These are phyloP conservation scores for Macroventuria anomochaeta DNA, from an alignment of 2,329 filamentous ascomycete genomes.

Conservation along the genomic window DNA sequence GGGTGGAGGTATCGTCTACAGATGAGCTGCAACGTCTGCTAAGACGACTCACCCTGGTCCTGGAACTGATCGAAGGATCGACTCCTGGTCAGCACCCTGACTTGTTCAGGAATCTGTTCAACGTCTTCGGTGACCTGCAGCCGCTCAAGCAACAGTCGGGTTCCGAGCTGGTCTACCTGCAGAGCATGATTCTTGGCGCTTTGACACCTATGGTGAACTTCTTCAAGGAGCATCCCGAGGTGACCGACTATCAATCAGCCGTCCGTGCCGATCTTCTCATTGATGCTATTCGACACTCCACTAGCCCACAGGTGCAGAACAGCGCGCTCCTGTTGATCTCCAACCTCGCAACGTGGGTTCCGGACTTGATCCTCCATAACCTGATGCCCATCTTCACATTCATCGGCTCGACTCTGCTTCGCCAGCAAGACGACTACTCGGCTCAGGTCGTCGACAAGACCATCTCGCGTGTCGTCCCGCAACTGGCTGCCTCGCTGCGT, in stretches of 20 bases:
- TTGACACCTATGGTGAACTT: conserved; percentile 83
- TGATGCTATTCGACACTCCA: conserved; percentile 89
- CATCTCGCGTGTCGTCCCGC: conserved; percentile 91
- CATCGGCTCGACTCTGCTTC: conserved; percentile 89
- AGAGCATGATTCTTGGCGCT: conserved; percentile 82
- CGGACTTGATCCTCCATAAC: conserved; percentile 90
- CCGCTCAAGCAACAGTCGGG: conserved; percentile 80
- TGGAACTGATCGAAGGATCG: conserved; percentile 86
- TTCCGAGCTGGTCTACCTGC: conserved; percentile 88
- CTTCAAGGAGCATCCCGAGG: conserved; percentile 61
- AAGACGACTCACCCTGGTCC: conserved; percentile 80
- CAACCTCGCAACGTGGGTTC: conserved; percentile 82
- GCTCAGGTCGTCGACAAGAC: conserved; percentile 94
- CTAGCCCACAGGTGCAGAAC: conserved; percentile 93
- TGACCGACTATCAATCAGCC: conserved; percentile 76
- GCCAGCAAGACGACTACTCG: conserved; percentile 95
- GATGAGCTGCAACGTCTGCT: conserved; percentile 72
- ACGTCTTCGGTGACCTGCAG: conserved; percentile 83
- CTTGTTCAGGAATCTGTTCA: conserved; percentile 80
- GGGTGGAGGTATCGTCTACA: conserved; percentile 66
- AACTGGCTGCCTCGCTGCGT: conserved; percentile 82
- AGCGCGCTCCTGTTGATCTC: conserved; percentile 87
- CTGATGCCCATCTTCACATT: conserved; percentile 99
- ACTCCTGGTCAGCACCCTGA: conserved; percentile 76
- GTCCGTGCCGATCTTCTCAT: conserved; percentile 91